These are phyloP conservation scores for Xylariaceae sp. DNA, from an alignment of 2,329 filamentous ascomycete genomes.

Conservation along the genomic window DNA sequence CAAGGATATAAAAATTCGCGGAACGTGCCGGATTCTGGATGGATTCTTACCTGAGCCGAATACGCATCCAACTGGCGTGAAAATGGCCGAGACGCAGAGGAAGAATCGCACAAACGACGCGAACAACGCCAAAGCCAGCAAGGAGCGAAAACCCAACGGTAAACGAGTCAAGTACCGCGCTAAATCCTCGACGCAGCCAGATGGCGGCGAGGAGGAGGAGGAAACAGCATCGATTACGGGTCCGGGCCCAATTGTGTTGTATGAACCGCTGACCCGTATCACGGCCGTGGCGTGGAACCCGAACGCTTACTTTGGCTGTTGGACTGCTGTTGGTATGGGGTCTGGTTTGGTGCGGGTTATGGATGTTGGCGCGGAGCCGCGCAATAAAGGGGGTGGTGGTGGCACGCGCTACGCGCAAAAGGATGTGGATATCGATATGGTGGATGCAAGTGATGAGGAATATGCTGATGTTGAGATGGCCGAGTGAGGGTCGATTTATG, in stretches of 20 bases:
- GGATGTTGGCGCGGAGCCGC: slow-evolving; percentile 51
- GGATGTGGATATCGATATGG: slow-evolving; percentile 10
- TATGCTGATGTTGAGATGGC: not conserved
- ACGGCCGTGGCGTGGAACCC: slow-evolving; percentile 64
- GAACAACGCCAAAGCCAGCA: slow-evolving; percentile 26
- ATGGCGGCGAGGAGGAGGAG: slow-evolving; percentile 27
- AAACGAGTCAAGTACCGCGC: slow-evolving; percentile 19
- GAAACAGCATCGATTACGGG: slow-evolving; percentile 22
- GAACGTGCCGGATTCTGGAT: slow-evolving; percentile 46
- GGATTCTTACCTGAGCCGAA: slow-evolving; percentile 49
- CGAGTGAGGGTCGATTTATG: not conserved
- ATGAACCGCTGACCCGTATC: slow-evolving; percentile 59
- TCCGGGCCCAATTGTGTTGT: slow-evolving; percentile 43
- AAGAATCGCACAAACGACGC: slow-evolving; percentile 34
- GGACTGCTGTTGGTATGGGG: slow-evolving; percentile 61
- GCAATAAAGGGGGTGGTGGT: slow-evolving; percentile 12
- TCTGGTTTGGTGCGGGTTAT: slow-evolving; percentile 62
- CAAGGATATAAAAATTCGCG: slow-evolving; percentile 31
- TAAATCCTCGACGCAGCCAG: slow-evolving; percentile 29
- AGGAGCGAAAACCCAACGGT: slow-evolving; percentile 13
- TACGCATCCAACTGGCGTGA: slow-evolving; percentile 39
- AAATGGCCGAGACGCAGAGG: slow-evolving; percentile 29
- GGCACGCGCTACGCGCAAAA: slow-evolving; percentile 1
- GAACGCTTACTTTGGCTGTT: slow-evolving; percentile 58
- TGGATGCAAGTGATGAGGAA: not conserved